Base-by-base conservation (phyloP, 495 filamentous ascomycete species). In the Aeminium ludgeri region DNA sequence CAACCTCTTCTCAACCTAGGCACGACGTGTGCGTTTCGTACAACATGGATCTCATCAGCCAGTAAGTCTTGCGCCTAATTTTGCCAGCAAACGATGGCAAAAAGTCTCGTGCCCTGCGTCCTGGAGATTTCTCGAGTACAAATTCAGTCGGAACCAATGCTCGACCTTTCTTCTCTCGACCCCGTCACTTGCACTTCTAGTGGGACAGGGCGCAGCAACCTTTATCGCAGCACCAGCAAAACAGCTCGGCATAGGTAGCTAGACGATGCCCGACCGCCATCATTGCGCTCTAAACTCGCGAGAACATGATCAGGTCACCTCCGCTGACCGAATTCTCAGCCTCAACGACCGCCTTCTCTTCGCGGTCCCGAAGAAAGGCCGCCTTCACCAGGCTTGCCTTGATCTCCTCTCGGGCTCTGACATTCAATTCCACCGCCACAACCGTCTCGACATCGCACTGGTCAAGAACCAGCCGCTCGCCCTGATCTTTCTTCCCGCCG, bases 321-420 rank as follows among this genome's bases (percentile, higher is more conserved):
- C 50, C 31, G 55, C 41, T 44, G 38, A 29, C 38, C 43, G 3
- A 30, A 43, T 49, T 20, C 42, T 34, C 57, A 87, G 82, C 67
- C 68, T 96, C 54, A 84, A 86, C 68, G 85, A 85, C 60, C 79
- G 87, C 51, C 74, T 96, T 34, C 73, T 97, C 45, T 95, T 97
- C 56, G 89, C 89, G 43, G 84, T 96, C 16, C 89, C 89, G 33
- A 97, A 97, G 65, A 97, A 97, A 79, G 89, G 89, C 38, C 76
- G 89, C 42, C 73, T 97, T 13, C 76, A 93, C 62, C 72, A 84
- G 64, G 72, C 80, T 35, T 72, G 76, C 43, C 72, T 97, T 18
- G 82, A 94, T 59, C 78, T 97, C 37, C 79, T 97, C 46, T 66
- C 81, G 49, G 89, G 89, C 56, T 82, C 75, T 49, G 89, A 96